Evolutionary conservation across 768 basidiomycete genomes (phyloP), one percentile per base, ranked within the genome.

Genomic region (Xerocomellus dryophilus): DNA sequence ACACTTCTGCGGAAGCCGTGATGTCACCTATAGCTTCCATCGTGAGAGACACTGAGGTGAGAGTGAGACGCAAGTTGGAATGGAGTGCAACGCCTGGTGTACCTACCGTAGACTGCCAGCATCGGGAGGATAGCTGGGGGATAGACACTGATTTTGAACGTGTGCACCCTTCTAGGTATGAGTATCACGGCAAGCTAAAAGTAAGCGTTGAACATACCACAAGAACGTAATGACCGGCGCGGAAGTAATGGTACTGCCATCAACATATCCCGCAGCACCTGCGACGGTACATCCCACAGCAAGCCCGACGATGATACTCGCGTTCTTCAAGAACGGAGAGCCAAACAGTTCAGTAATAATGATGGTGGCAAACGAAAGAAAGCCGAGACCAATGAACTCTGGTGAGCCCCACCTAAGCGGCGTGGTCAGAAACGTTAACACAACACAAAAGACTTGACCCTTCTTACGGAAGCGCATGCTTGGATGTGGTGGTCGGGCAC

Each of bases 21-120:
- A 89, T 82, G 61, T 93, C 91, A 4, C 90, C 90, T 48, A 90
- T 92, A 7, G 88, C 85, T 70, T 93, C 91, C 85, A 93, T 88
- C 0, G 85, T 81, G 0, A 83, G 66, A 0, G 88, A 88, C 7
- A 90, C 83, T 87, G 47, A 11, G 15, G 7, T 41, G 46, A 12
- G 7, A 20, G 23, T 48, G 14, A 41, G 25, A 50, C 12, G 7
- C 54, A 59, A 69, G 9, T 31, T 8, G 25, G 2, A 38, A 20
- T 8, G 8, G 53, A 4, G 27, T 4, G 1, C 27, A 25, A 38
- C 3, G 14, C 18, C 20, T 10, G 20, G 12, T 32, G 29, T 7
- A 42, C 69, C 5, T 50, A 81, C 79, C 67, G 50, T 86, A 85
- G 5, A 85, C 82, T 0, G 82, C 80, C 17, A 85, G 60, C 86